Evolutionary conservation across 2,329 filamentous ascomycete species (phyloP), one percentile per base, ranked within the genome.

Genomic region (Ceratocystis lukuohia): DNA sequence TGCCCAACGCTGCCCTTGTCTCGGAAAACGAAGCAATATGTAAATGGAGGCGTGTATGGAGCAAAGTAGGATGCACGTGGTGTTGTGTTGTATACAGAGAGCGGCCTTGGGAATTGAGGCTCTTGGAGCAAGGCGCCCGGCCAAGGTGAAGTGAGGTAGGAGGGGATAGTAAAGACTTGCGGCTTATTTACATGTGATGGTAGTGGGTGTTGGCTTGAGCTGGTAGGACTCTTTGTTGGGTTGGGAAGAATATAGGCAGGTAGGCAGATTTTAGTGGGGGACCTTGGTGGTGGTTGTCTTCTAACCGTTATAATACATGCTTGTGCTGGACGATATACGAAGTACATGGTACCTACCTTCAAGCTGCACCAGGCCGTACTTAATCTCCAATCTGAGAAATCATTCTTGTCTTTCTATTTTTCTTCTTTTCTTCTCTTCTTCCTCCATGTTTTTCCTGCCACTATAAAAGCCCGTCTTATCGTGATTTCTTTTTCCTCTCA

Each of bases 351-450:
- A 53, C 48, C 3, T 28, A 53, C 48, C 20, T 5, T n/a, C 17
- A 28, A 7, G 12, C 22, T 22, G 50, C 15, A 22, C 62, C 45
- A 25, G 20, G 12, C 30, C n/a, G 33, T 59, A 53, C 45, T 64
- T 56, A 57, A 50, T 45, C 37, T 65, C 46, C 46, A 33, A 33
- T 65, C 63, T 68, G 64, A 69, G 66, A 70, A 62, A 37, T 65
- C 65, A 59, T 64, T 59, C 44, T 62, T 67, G 67, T 66, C 56
- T 68, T 64, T 67, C 66, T 68, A 65, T 57, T 62, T 48, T 63
- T 20, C 62, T 63, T 57, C 45, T 50, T 44, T 64, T 56, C 61
- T 57, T 48, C 17, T 62, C 41, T 30, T 62, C 28, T 66, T 46
- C 22, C 30, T 45, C 57, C 62, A 15, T 30, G n/a, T 67, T 56